A percentile compares a stretch with the other conserved stretches of the same genome.
Evolutionary conservation across 768 basidiomycete genomes (phyloP).

Genomic region (Epithele typhae): DNA sequence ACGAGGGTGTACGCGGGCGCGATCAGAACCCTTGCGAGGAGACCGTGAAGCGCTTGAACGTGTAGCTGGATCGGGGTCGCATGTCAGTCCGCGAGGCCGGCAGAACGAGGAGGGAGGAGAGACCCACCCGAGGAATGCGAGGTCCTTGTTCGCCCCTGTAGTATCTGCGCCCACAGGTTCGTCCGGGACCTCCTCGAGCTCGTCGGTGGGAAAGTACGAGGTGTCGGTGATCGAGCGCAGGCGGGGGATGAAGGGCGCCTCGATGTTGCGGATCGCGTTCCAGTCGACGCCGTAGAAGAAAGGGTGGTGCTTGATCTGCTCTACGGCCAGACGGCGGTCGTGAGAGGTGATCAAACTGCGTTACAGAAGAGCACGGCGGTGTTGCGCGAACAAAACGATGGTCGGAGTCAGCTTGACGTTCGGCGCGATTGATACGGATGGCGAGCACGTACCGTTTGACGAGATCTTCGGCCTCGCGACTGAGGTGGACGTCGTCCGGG

Average conservation of each 20-base stretch:
- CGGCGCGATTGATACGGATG: no score
- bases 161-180: constrained; percentile 37
- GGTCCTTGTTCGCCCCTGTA: constrained; percentile 45
- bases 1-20: no score
- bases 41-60: constrained; percentile 72
- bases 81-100: background rate
- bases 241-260: constrained; percentile 95
- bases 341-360: constrained; percentile 77
- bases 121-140: constrained; percentile 52
- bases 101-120: background rate
- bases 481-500: constrained; percentile 93
- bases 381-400: no score
- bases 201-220: constrained; percentile 97
- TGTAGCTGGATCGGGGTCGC: constrained; percentile 45
- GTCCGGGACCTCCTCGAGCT: constrained; percentile 73
- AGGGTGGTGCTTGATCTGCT: constrained; percentile 86
- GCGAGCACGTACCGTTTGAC: constrained; percentile 61
- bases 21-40: constrained; percentile 51
- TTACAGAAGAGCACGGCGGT: no score
- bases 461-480: constrained; percentile 86
- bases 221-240: constrained; percentile 92
- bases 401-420: background rate
- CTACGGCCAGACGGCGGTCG: constrained; percentile 72
- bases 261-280: constrained; percentile 81
- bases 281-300: constrained; percentile 98